Evolutionary conservation across 108 stramenopile species (phyloP), one percentile per base, ranked within the genome.

Genomic region (Skeletonema costatum): DNA sequence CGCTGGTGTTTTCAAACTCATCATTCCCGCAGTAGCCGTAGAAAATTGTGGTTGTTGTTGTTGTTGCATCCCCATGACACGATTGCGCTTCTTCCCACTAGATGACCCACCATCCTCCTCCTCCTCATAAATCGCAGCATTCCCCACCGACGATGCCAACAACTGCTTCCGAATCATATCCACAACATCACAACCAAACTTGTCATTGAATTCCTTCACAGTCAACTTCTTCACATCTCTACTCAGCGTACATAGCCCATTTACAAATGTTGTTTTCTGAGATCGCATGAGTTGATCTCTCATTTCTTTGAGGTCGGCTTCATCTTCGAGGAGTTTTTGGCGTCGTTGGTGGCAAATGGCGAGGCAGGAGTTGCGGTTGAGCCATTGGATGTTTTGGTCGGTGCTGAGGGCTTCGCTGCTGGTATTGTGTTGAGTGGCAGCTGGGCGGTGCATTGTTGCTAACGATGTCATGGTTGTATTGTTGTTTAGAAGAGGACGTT

Each of bases 131-230:
- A 0, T 6, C 25, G 1, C 8, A 53, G 1, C 19, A 19, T 17
- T 12, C 17, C 2, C 48, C 48, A 50, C 48, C 19, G 21, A 19
- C 1, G 13, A 16, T 16, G 41, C 48, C 60, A 79, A 66, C 33
- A 79, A 66, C 33, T 81, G 50, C 66, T 68, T 73, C 79, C 67
- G 19, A 5, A 92, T 64, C 41, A 88, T 60, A n/a, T 82, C 74
- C 29, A 92, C 68, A 6, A 92, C 46, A 75, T 89, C 85, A 42
- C 88, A 89, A 32, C 70, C 67, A 71, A 89, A 86, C 41, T 74
- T 35, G 13, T 65, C 61, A 74, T 93, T 89, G 61, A 91, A 93
- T 25, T 93, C 92, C 67, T 70, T 66, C 25, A 93, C 81, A 10
- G 90, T 78, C 86, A 91, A 81, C 66, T 84, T 73, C 59, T 86